Base-by-base conservation (phyloP, 331 rosid genomes). In the Quercus lobata region DNA sequence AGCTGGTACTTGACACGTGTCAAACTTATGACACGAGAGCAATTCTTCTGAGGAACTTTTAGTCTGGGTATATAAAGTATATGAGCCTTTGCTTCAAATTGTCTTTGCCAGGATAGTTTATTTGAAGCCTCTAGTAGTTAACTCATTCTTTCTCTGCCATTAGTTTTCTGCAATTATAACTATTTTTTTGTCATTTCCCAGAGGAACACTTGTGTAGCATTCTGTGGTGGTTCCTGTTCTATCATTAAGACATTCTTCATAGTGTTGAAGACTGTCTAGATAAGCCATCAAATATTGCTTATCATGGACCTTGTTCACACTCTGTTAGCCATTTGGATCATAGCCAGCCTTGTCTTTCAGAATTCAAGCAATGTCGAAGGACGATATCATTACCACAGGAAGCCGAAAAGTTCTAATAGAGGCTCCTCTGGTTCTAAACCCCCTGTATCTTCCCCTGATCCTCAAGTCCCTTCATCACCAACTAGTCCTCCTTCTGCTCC, bases 301-400 rank as follows among this genome's bases (percentile, higher is more conserved):
- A 32, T 17, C 65, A 92, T 92, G 94, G 90, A 74, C 70, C 63
- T 78, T 16, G 9, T 55, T 76, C 83, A 53, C 65, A 58, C 84
- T 65, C 41, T 75, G 53, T 61, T 80, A 17, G 52, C 86, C 25
- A 41, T 89, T 6, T 86, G 83, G 86, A 75, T 91, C 24, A 14
- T 81, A 7, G 6, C 79, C 54, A 77, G 76, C 24, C 72, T 90
- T 57, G n/a, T 83, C 5, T 57, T 86, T 21, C 30, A 88, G 34
- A 78, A 77, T 32, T 71, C 84, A 69, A 87, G 34, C 71, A 89
- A 85, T 83, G 96, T 91, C 65, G 88, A 90, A 78, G 99, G 93
- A 88, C 92, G 99, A 74, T 78, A 80, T 74, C 97, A 88, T 77
- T 16, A 66, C 83, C 93, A 85, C 84, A 89, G 57, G 76, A 86